phyloP scores from a whole-genome alignment of 2,329 filamentous ascomycete genomes.

The Aspergillus ochraceoroseus region DNA sequence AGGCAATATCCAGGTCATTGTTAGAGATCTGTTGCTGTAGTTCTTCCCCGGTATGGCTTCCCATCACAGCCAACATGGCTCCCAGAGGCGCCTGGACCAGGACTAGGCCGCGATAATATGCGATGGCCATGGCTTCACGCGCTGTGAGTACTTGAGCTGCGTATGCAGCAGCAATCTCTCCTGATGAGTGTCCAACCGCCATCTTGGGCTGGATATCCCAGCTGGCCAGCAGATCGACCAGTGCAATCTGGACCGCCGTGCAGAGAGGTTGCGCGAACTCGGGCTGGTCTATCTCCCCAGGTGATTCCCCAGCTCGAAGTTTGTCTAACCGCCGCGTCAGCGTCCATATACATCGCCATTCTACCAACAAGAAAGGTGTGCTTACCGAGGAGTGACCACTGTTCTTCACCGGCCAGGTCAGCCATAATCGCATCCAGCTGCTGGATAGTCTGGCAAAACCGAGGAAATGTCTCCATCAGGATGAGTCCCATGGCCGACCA shows the following conservation, averaged over 20 bases:
- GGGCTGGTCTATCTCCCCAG: conserved; percentile 13
- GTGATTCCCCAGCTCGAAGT: too few relatives aligned
- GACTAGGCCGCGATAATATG: conserved; percentile 45
- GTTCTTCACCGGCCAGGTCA: too few relatives aligned
- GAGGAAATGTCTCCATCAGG: conserved; percentile 12
- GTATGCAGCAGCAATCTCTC: conserved; percentile 51
- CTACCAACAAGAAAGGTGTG: too few relatives aligned
- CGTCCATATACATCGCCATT: conserved; percentile 16
- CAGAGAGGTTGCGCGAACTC: conserved; percentile 25
- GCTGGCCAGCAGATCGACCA: conserved; percentile 25
- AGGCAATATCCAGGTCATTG: conserved; percentile 32
- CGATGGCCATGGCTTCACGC: conserved; percentile 43
- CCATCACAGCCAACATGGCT: conserved; percentile 50
- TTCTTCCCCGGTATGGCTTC: too few relatives aligned
- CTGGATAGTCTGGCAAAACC: conserved; percentile 13
- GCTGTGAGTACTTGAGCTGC: conserved; percentile 44
- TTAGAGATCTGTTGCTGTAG: conserved; percentile 36
- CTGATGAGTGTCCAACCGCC: conserved; percentile 49
- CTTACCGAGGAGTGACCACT: too few relatives aligned
- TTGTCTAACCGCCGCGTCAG: conserved; percentile 16
- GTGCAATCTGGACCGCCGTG: conserved; percentile 28
- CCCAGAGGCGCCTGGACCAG: conserved; percentile 8
- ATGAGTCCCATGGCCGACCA: conserved; percentile 30
- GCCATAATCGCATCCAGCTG: too few relatives aligned
- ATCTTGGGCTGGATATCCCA: conserved; percentile 35